Evolutionary conservation across 2,329 filamentous ascomycete species (phyloP).

Genomic region (Epichloe glyceriae): DNA sequence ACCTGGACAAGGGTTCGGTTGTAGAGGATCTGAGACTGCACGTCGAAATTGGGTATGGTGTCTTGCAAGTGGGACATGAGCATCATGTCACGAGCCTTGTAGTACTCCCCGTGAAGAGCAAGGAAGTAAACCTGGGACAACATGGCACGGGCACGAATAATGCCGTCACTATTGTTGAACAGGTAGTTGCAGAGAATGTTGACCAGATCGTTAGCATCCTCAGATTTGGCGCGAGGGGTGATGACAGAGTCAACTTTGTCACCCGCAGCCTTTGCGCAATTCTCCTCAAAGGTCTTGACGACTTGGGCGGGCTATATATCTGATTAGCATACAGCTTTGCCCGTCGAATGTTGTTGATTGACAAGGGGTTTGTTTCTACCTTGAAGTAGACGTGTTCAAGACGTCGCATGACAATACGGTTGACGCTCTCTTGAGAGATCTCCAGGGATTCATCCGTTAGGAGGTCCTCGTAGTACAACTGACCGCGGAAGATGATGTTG

Average conservation of each 20-base stretch:
- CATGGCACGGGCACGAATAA: conserved; percentile 93
- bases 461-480: conserved; percentile 78
- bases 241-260: conserved; percentile 60
- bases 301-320: conserved; percentile 63
- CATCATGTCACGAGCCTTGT: conserved; percentile 96
- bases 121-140: conserved; percentile 98
- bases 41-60: conserved; percentile 91
- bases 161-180: conserved; percentile 87
- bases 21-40: conserved; percentile 95
- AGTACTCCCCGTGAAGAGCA: conserved; percentile 94
- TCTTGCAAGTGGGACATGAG: conserved; percentile 99
- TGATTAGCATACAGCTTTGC: conserved; percentile 4
- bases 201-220: conserved; percentile 64
- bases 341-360: neutral
- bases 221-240: conserved; percentile 56
- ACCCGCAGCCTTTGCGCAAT: conserved; percentile 75
- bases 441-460: conserved; percentile 58
- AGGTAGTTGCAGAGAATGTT: conserved; percentile 88
- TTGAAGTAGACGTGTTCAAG: conserved; percentile 99
- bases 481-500: conserved; percentile 77
- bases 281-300: conserved; percentile 85
- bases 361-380: conserved; percentile 30
- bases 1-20: conserved; percentile 97
- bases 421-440: conserved; percentile 72
- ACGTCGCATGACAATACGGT: conserved; percentile 85